Percentiles rank a stretch among this genome's conserved stretches.
phyloP scores from a whole-genome alignment of 257 asterid species.

The Nicotiana paniculata region DNA sequence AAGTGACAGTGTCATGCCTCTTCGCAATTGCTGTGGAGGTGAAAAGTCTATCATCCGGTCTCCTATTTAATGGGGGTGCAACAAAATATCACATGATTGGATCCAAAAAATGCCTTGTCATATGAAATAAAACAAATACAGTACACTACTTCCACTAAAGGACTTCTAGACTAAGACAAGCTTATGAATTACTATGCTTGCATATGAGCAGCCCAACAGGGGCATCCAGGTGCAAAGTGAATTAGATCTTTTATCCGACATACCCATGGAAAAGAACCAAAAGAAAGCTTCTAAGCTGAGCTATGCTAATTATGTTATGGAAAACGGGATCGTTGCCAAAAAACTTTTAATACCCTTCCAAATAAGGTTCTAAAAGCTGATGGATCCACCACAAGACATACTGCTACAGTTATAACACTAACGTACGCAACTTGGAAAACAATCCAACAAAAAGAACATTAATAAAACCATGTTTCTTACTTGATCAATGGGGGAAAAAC shows the following conservation, averaged over 20 bases:
- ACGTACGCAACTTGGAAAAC: neutral
- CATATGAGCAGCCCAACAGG: neutral
- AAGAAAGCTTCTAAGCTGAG: neutral
- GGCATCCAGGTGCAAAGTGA: neutral
- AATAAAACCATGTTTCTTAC: neutral
- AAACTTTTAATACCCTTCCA: neutral
- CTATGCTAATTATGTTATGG: neutral
- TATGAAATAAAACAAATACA: neutral
- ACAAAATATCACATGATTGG: neutral
- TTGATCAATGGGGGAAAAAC: neutral
- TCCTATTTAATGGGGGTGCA: slow-evolving; percentile 19
- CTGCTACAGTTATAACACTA: neutral
- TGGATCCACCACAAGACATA: neutral
- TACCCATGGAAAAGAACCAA: neutral
- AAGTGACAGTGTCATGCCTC: slow-evolving; percentile 52
- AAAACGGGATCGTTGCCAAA: neutral
- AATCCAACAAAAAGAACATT: neutral
- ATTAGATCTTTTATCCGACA: neutral
- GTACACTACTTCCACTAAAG: neutral
- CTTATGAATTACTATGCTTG: neutral
- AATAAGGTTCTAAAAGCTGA: neutral
- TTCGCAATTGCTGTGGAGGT: slow-evolving; percentile 46
- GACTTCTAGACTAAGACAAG: neutral
- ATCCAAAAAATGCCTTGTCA: neutral
- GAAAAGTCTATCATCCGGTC: slow-evolving; percentile 38